Conservation (phyloP, 2,329 filamentous ascomycete genomes). For the Fusarium heterosporum region DNA sequence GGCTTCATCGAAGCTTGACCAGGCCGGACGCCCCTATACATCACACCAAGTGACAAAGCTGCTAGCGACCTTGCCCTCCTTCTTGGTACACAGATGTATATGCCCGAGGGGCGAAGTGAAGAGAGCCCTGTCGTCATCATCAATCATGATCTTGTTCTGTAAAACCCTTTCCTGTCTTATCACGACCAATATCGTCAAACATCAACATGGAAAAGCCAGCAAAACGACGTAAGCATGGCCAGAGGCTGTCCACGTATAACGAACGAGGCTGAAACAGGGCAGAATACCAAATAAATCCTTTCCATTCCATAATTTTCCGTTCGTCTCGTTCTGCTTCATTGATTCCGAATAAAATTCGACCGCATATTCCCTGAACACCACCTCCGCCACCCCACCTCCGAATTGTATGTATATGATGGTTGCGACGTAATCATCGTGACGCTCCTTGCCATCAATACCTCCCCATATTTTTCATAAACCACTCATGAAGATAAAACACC, state of each 20-base stretch:
- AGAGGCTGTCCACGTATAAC: constrained; percentile 33
- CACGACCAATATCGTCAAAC: constrained; percentile 14
- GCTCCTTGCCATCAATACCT: constrained; percentile 36
- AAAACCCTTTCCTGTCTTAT: constrained; percentile 28
- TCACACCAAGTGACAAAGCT: constrained; percentile 25
- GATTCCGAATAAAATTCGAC: constrained; percentile 35
- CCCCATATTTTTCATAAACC: constrained; percentile 21
- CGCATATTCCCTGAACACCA: constrained; percentile 35
- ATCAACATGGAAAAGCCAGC: constrained; percentile 42
- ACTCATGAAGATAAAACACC: constrained; percentile 33
- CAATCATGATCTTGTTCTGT: constrained; percentile 39
- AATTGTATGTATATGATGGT: constrained; percentile 33
- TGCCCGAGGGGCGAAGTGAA: constrained; percentile 18
- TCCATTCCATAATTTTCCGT: constrained; percentile 9
- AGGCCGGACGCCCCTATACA: constrained; percentile 29
- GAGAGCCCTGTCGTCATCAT: constrained; percentile 30
- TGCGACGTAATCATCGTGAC: constrained; percentile 21
- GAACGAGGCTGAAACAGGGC: constrained; percentile 24
- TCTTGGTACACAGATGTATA: constrained; percentile 27
- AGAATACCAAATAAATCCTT: constrained; percentile 25
- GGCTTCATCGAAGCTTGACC: constrained; percentile 38
- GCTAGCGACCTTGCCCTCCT: constrained; percentile 21
- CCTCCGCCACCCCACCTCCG: constrained; percentile 17
- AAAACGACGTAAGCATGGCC: constrained; percentile 29
- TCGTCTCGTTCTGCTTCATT: constrained; percentile 34